Conservation (phyloP, 2,329 filamentous ascomycete genomes). For the Neofusicoccum umdonicola region DNA sequence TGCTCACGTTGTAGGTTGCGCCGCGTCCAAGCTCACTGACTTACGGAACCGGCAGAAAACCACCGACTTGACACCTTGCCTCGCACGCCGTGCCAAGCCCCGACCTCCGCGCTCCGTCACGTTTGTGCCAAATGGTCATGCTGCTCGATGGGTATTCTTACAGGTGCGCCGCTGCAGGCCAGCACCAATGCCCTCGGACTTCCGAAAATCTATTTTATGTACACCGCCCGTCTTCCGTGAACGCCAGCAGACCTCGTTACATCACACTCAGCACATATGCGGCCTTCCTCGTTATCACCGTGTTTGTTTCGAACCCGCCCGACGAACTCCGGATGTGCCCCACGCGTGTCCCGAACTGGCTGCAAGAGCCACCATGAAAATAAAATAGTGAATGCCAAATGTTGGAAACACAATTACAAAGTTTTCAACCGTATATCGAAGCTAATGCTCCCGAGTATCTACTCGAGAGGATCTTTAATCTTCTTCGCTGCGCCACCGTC, state of each 20-base stretch:
- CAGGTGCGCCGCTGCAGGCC: not conserved
- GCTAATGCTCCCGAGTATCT: not conserved
- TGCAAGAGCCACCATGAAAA: not conserved
- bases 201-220: conserved; percentile 11
- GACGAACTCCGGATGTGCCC: not conserved
- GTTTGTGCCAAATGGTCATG: no score
- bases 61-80: conserved; percentile 5
- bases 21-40: conserved; percentile 1
- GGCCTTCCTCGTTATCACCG: not conserved
- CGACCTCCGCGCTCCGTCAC: no score
- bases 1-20: not conserved
- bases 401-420: conserved; percentile 6
- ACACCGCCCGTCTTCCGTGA: not conserved
- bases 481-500: conserved; percentile 1
- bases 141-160: not conserved
- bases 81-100: no score
- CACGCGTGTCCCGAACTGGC: not conserved
- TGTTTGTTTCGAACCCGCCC: not conserved
- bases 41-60: not conserved
- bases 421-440: conserved; percentile 3
- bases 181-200: not conserved
- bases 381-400: conserved; percentile 5
- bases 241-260: conserved; percentile 5
- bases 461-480: conserved; percentile 18
- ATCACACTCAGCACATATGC: not conserved